These are phyloP conservation scores for Phoma sp. DNA, from an alignment of 2,329 filamentous ascomycete genomes.

Conservation along the genomic window DNA sequence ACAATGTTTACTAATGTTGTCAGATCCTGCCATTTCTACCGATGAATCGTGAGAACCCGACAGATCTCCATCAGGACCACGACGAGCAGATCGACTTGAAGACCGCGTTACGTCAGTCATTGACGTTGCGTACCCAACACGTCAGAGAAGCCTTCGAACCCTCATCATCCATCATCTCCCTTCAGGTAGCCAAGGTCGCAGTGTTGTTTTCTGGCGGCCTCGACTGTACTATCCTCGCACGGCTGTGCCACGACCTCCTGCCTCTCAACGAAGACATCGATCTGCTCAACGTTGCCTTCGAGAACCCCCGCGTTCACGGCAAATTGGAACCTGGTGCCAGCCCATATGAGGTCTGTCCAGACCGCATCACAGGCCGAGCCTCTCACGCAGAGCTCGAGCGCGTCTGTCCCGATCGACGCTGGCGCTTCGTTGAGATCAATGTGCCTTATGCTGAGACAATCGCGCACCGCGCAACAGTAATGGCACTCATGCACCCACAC, in stretches of 20 bases:
- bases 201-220: slow-evolving; percentile 93
- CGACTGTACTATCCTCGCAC: slow-evolving; percentile 87
- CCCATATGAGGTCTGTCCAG: slow-evolving; percentile 83
- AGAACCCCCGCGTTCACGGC: slow-evolving; percentile 76
- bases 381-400: slow-evolving; percentile 76
- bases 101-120: slow-evolving; percentile 63
- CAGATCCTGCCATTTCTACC: slow-evolving; percentile 52
- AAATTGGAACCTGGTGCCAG: slow-evolving; percentile 36
- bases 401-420: slow-evolving; percentile 72
- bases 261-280: slow-evolving; percentile 75
- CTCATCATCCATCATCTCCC: background rate
- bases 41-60: slow-evolving; percentile 47
- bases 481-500: slow-evolving; percentile 85
- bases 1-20: slow-evolving; percentile 24
- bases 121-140: slow-evolving; percentile 61
- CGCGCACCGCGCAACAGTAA: slow-evolving; percentile 70
- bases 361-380: slow-evolving; percentile 82
- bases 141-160: slow-evolving; percentile 33
- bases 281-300: slow-evolving; percentile 93
- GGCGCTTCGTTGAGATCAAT: slow-evolving; percentile 87
- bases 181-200: slow-evolving; percentile 63
- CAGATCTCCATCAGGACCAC: background rate
- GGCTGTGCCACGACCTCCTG: slow-evolving; percentile 78
- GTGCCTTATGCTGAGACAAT: slow-evolving; percentile 78
- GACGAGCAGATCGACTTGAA: slow-evolving; percentile 59